Base-by-base conservation (phyloP, 441 rosid species). In the Croton laevigatus region DNA sequence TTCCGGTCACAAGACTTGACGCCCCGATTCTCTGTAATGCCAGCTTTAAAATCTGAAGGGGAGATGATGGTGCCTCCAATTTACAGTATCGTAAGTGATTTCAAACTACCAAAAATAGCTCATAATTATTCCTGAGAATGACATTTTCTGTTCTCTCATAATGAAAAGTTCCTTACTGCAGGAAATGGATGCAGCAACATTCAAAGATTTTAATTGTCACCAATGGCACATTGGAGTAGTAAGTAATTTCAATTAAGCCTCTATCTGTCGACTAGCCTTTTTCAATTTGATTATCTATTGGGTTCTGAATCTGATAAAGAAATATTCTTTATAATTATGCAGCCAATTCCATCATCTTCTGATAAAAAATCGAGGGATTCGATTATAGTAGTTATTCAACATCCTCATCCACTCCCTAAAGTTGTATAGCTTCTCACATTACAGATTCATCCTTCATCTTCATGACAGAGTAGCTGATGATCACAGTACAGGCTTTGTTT, bases 171-270 rank as follows among this genome's bases (percentile, higher is more conserved):
- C 46, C 59, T 46, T 40, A 32, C 37, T 76, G 72, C 86, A 91
- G 98, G 96, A 94, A 83, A 91, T 94, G 95, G 98, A 91, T 69
- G 87, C 89, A 10, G 86, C 84, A 32, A 76, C 88, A 52, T 94
- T 91, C 70, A 85, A 66, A 76, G 92, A 83, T 71, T 86, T 89
- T 51, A 86, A 82, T 62, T 62, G 83, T 74, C 80, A 81, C 8
- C 87, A 85, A 77, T 91, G 98, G 97, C 93, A 91, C 80, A 91
- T 94, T 27, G 97, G 97, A 59, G 90, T 91, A 83, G 97, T 91
- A 83, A 83, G 89, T 68, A 22, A 34, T 58, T 45, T 46, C 48
- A 58, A 70, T 53, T 70, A 38, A 3, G 51, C 60, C 59, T 62
- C 17, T 13, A 68, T 8, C 60, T 3, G 7, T 5, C 5, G 5